Percentiles rank a stretch among this genome's conserved stretches.
phyloP scores from a whole-genome alignment of 1,139 yeast species.

The Nematodospora anomalae region DNA sequence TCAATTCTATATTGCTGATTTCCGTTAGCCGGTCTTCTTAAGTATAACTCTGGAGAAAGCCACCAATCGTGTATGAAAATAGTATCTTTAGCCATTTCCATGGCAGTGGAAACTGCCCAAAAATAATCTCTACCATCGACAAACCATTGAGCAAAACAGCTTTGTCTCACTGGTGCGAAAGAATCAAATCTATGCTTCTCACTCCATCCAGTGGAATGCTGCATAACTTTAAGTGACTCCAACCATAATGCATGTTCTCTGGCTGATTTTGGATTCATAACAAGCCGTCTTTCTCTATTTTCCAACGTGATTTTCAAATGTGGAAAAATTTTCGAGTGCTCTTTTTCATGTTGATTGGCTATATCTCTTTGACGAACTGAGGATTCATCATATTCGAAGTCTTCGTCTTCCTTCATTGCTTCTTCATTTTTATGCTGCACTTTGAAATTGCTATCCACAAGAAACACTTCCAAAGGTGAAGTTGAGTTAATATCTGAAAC shows the following conservation, averaged over 20 bases:
- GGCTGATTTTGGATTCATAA: conserved; percentile 70
- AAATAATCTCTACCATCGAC: conserved; percentile 96
- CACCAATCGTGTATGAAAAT: conserved; percentile 98
- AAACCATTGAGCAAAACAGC: conserved; percentile 93
- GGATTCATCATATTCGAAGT: conserved; percentile 48
- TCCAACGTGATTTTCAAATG: conserved; percentile 64
- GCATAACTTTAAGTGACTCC: conserved; percentile 70
- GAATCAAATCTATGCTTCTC: conserved; percentile 75
- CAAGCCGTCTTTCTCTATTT: conserved; percentile 76
- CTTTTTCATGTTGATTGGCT: conserved; percentile 20
- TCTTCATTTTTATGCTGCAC: conserved; percentile 22
- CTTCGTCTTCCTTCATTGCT: conserved; percentile 20
- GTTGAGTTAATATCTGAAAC: conserved; percentile 86
- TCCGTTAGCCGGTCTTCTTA: conserved; percentile 93
- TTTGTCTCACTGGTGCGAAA: conserved; percentile 86
- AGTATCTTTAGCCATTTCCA: conserved; percentile 91
- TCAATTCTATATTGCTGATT: conserved; percentile 94
- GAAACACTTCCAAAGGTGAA: conserved; percentile 84
- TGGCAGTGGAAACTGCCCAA: conserved; percentile 93
- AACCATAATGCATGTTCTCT: conserved; percentile 77
- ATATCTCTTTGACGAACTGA: conserved; percentile 29
- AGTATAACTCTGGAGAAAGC: conserved; percentile 90
- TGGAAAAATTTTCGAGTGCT: conserved; percentile 33
- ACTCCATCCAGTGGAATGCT: conserved; percentile 68
- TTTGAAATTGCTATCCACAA: conserved; percentile 72